These are phyloP conservation scores for Solanum appendiculatum DNA, from an alignment of 257 asterid genomes.

Conservation along the genomic window DNA sequence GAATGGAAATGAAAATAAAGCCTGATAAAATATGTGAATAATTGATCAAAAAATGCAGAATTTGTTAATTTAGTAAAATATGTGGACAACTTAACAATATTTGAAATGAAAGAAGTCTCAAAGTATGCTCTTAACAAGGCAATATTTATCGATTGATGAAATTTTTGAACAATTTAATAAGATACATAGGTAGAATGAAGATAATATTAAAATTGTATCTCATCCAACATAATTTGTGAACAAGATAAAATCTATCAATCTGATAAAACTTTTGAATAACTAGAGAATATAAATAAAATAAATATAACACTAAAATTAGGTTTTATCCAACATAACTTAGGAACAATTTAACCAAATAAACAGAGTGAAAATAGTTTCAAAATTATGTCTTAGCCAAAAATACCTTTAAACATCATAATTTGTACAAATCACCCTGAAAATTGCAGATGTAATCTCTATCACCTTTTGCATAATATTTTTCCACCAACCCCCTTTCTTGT, in stretches of 20 bases:
- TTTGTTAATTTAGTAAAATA: background rate
- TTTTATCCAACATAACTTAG: background rate
- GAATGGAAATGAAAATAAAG: background rate
- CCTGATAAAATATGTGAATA: background rate
- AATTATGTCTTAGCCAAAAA: too few relatives aligned
- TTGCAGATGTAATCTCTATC: background rate
- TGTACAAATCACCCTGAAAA: background rate
- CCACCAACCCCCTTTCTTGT: background rate
- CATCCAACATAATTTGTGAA: background rate
- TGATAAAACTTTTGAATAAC: too few relatives aligned
- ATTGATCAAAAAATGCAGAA: background rate
- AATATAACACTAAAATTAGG: too few relatives aligned
- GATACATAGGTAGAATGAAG: background rate
- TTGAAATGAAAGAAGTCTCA: background rate
- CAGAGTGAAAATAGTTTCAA: background rate
- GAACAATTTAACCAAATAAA: background rate
- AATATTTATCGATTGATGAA: background rate
- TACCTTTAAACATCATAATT: too few relatives aligned
- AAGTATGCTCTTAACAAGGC: background rate
- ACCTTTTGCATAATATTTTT: background rate
- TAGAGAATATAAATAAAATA: too few relatives aligned
- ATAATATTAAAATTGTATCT: background rate
- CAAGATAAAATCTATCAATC: background rate
- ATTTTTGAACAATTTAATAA: background rate
- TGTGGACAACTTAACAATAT: too few relatives aligned